These are phyloP conservation scores for Prillingera fragicola DNA, from an alignment of 1,284 basidiomycete species.

Conservation along the genomic window DNA sequence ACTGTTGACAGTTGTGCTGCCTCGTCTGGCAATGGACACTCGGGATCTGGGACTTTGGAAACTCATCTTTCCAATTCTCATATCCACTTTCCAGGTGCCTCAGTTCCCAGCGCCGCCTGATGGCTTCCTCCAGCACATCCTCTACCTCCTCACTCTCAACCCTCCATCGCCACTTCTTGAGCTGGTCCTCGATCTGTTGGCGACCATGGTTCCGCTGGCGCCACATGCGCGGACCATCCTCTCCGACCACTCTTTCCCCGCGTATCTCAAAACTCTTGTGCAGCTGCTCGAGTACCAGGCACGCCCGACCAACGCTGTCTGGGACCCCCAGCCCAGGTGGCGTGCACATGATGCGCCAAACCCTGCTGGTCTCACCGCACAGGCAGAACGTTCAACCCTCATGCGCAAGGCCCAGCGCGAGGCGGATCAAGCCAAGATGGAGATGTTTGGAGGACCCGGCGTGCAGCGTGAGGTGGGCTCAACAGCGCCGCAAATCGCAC, in stretches of 20 bases:
- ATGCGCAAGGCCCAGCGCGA: conserved; percentile 30
- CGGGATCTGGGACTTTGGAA: conserved; percentile 31
- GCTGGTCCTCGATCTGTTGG: conserved; percentile 36
- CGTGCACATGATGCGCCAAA: conserved; percentile 27
- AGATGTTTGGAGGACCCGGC: conserved; percentile 22
- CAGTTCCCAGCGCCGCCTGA: conserved; percentile 22
- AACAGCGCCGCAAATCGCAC: conserved; percentile 24
- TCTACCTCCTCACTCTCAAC: conserved; percentile 28
- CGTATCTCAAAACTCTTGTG: conserved; percentile 31
- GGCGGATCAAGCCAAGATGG: conserved; percentile 28
- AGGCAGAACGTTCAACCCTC: conserved; percentile 24
- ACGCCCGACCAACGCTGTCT: conserved; percentile 10
- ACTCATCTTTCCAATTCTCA: conserved; percentile 33
- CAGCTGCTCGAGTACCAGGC: conserved; percentile 27
- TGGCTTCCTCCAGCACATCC: conserved; percentile 31
- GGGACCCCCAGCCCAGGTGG: conserved; percentile 15
- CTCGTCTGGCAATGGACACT: conserved; percentile 30
- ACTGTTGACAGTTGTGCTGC: conserved; percentile 26
- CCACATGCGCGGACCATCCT: conserved; percentile 30
- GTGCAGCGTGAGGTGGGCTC: conserved; percentile 32
- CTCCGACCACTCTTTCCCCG: conserved; percentile 19
- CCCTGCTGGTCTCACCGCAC: conserved; percentile 26
- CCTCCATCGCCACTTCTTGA: conserved; percentile 30
- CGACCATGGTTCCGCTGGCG: conserved; percentile 27
- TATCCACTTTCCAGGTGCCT: conserved; percentile 22